Evolutionary conservation across 371 early-diverging fungal species (phyloP), one percentile per base, ranked within the genome.

Genomic region (Mucor saturninus): DNA sequence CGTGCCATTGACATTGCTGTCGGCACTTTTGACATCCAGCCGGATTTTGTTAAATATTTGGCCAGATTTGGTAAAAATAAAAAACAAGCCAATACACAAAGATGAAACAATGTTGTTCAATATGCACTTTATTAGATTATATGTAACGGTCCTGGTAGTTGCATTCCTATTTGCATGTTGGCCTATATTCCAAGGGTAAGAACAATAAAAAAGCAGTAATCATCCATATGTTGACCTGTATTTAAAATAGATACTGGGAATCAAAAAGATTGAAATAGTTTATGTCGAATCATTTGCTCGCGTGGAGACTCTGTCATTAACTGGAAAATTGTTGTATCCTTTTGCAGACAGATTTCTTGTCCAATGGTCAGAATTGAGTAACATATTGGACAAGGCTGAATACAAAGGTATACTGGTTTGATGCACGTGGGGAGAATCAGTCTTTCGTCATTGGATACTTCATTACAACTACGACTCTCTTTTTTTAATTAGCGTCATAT

Each of bases 111-210:
- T n/a, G 21, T 45, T 15, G 13, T 15, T 45, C 13, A 21, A 21
- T 21, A 45, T 32, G 28, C 15, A 21, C 21, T 21, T 21, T 69
- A 37, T 56, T 60, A 89, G 91, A 79, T 96, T 8, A 39, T 96
- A 14, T 91, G 89, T 68, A 98, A 98, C 72, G 98, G 98, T 0
- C 98, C 98, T 0, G 97, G 96, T 6, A 97, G 91, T n/a, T 96
- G 98, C 68, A 84, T 98, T 8, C 90, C 95, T 2, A 73, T 93
- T 5, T 85, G 88, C 49, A 43, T 89, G 39, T 67, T 81, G 0
- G 85, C 88, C 2, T 83, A 83, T 68, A n/a, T 89, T 21, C 78
- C 86, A 15, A 76, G 84, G 61, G 88, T 91, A 77, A 61, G 10
- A 29, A 31, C 4, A 45, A 40, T 13, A 14, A 4, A 31, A 39